These are phyloP conservation scores for Eutrema yunnanense DNA, from an alignment of 345 rosid genomes.

Conservation along the genomic window DNA sequence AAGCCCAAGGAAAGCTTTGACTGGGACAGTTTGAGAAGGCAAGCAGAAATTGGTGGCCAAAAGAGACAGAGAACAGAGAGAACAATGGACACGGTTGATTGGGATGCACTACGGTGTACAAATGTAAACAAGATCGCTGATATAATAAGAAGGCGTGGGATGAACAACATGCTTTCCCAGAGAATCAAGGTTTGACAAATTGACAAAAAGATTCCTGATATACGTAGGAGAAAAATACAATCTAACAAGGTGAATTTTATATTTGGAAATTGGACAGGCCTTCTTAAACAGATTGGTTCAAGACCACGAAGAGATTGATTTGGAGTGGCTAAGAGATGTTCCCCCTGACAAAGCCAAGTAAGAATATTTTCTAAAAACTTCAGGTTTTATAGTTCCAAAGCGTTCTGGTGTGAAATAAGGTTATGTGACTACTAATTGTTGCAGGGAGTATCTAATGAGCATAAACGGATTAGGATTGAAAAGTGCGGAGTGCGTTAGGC, in stretches of 20 bases:
- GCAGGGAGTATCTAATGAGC: constrained; percentile 79
- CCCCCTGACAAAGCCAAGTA: constrained; percentile 89
- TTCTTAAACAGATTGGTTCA: constrained; percentile 62
- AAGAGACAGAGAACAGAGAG: constrained; percentile 46
- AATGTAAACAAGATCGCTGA: constrained; percentile 47
- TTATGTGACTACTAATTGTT: constrained; percentile 5
- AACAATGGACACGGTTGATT: constrained; percentile 67
- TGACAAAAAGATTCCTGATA: neutral
- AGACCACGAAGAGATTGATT: constrained; percentile 66
- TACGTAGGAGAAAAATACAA: neutral
- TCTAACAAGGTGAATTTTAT: neutral
- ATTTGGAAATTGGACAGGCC: constrained; percentile 44
- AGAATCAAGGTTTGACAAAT: constrained; percentile 60
- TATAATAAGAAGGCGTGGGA: constrained; percentile 66
- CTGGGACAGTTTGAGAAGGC: constrained; percentile 71
- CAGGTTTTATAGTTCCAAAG: neutral
- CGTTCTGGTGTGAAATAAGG: neutral
- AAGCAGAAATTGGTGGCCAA: constrained; percentile 33
- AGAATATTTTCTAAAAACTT: constrained; percentile 10
- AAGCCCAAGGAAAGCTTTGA: constrained; percentile 42
- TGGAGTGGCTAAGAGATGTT: constrained; percentile 89
- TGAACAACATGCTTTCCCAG: constrained; percentile 65
- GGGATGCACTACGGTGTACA: constrained; percentile 71
- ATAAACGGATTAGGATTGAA: constrained; percentile 74
- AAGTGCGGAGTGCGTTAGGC: constrained; percentile 93